phyloP scores from a whole-genome alignment of 1,139 yeast genomes.

The Spencermartinsiella ligniputridi region DNA sequence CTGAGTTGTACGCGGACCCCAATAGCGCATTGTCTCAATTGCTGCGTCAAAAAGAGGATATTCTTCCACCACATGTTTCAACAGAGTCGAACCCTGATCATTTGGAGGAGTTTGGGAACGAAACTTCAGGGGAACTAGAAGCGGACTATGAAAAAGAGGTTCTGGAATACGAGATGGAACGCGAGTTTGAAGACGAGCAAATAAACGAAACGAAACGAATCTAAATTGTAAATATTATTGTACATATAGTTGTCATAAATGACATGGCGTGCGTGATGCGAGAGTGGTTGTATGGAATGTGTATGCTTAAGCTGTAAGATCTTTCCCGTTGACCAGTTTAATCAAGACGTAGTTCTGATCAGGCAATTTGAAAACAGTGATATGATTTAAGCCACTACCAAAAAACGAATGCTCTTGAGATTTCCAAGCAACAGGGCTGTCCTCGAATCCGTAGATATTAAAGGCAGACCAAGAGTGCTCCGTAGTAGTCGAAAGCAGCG shows the following conservation, averaged over 20 bases:
- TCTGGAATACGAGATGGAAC: constrained; percentile 2
- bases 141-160: background rate
- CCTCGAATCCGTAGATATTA: constrained; percentile 27
- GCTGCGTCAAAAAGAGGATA: constrained; percentile 39
- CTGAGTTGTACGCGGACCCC: constrained; percentile 55
- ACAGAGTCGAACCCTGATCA: background rate
- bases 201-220: constrained; percentile 1
- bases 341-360: constrained; percentile 6
- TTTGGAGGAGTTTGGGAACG: background rate
- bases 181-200: constrained; percentile 3
- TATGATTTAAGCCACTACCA: constrained; percentile 26
- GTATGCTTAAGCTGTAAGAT: constrained; percentile 6
- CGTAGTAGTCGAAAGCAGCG: background rate
- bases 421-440: constrained; percentile 32
- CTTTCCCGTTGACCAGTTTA: constrained; percentile 15
- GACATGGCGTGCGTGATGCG: no score
- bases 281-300: no score
- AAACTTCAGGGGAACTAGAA: constrained; percentile 1
- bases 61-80: background rate
- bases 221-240: background rate
- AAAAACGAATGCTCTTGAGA: constrained; percentile 22
- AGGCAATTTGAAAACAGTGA: constrained; percentile 19
- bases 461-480: constrained; percentile 22
- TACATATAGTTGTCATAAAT: no score
- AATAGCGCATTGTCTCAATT: constrained; percentile 67